Evolutionary conservation across 2,329 filamentous ascomycete genomes (phyloP).

Genomic region (Oidium heveae): DNA sequence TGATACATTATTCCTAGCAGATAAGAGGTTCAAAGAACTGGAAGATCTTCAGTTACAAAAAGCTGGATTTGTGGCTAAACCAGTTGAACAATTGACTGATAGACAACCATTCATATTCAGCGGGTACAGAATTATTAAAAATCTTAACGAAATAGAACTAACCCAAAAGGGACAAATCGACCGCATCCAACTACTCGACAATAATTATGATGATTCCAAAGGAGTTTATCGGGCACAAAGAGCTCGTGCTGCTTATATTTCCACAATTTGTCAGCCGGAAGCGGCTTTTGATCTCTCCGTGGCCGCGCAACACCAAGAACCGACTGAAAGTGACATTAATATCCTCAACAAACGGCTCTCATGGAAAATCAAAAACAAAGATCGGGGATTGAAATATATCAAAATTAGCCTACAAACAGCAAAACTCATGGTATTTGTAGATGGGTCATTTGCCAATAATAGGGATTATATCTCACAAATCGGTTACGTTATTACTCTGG

Average conservation of each 20-base stretch:
- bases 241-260: neutral
- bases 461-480: neutral
- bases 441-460: neutral
- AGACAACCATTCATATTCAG: no score
- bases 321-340: neutral
- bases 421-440: neutral
- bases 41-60: neutral
- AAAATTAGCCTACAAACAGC: neutral
- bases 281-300: no score
- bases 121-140: no score
- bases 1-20: neutral
- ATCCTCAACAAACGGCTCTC: neutral
- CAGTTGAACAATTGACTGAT: no score
- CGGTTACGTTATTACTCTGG: neutral
- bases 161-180: neutral
- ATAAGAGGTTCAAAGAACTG: neutral
- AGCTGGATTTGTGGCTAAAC: no score
- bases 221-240: neutral
- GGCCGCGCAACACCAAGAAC: constrained; percentile 1
- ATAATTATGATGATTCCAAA: neutral
- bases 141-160: neutral
- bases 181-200: neutral
- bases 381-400: neutral
- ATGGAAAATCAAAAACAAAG: neutral
- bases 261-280: no score